Evolutionary conservation across 805 yeast species (phyloP).

Genomic region (Wickerhamomyces bovis): DNA sequence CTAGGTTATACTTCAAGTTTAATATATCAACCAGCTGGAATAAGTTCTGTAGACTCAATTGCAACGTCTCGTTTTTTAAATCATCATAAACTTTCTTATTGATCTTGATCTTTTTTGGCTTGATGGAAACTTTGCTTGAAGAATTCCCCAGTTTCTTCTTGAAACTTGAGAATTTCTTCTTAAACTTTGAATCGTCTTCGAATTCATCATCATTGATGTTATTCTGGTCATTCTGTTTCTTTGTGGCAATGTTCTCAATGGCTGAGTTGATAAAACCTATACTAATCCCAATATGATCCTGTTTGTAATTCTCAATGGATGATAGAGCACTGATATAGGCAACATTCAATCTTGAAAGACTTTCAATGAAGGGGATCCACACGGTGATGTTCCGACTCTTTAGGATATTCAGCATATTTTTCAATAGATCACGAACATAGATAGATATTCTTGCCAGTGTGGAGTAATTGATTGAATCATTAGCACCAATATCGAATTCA

Average conservation of each 20-base stretch:
- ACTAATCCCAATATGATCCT: conserved; percentile 39
- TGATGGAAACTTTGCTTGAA: not conserved
- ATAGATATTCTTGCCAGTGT: conserved; percentile 41
- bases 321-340: conserved; percentile 41
- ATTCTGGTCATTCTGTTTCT: conserved; percentile 1
- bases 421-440: conserved; percentile 30
- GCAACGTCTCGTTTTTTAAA: conserved; percentile 5
- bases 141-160: conserved; percentile 10
- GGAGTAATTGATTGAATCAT: conserved; percentile 26
- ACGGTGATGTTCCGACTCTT: not conserved
- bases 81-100: conserved; percentile 5
- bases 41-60: conserved; percentile 31
- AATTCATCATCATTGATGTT: conserved; percentile 2
- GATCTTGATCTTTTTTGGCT: conserved; percentile 4
- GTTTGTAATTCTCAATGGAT: conserved; percentile 39
- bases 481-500: conserved; percentile 21
- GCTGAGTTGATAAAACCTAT: conserved; percentile 37
- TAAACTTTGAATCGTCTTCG: conserved; percentile 9
- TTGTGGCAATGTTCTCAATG: conserved; percentile 28
- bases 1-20: conserved; percentile 37
- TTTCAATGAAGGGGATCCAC: conserved; percentile 12
- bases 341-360: conserved; percentile 29
- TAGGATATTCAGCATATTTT: conserved; percentile 15
- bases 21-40: conserved; percentile 36
- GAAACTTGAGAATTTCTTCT: conserved; percentile 11